Evolutionary conservation across 202 grass and related monocot genomes (phyloP).

Genomic region (Setaria viridis): DNA sequence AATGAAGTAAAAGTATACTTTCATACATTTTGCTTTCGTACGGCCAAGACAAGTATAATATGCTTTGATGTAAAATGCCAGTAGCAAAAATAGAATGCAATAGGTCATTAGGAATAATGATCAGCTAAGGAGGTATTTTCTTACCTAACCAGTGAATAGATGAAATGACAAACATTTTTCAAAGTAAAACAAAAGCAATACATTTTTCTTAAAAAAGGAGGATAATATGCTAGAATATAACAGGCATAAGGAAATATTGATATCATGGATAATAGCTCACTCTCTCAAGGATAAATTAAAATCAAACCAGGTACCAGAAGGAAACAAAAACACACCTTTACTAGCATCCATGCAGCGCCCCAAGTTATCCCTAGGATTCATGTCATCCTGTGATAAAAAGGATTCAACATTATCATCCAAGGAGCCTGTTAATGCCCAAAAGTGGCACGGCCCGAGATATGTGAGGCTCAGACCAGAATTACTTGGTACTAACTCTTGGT

Average conservation of each 20-base stretch:
- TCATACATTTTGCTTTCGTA: background rate
- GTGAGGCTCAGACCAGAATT: no score
- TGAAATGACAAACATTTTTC: background rate
- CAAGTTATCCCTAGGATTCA: conserved; percentile 85
- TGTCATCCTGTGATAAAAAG: conserved; percentile 98
- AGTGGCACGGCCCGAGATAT: no score
- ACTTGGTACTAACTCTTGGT: no score
- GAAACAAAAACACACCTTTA: conserved; percentile 69
- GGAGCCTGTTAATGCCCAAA: background rate
- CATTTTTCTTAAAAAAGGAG: background rate
- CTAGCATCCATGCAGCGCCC: conserved; percentile 86
- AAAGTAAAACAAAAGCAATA: background rate
- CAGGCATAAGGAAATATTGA: conserved; percentile 4
- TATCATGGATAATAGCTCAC: background rate
- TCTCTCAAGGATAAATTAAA: conserved; percentile 29
- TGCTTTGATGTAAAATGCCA: background rate
- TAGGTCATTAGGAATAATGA: conserved; percentile 2
- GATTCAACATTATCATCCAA: conserved; percentile 99
- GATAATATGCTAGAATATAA: background rate
- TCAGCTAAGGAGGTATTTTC: background rate
- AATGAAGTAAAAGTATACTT: conserved; percentile 2
- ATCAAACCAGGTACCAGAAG: conserved; percentile 39
- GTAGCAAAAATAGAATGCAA: background rate
- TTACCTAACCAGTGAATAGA: background rate
- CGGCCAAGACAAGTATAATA: no score